Evolutionary conservation across 2,329 filamentous ascomycete species (phyloP), one percentile per base, ranked within the genome.

Genomic region (Sodiomyces alkalinus): DNA sequence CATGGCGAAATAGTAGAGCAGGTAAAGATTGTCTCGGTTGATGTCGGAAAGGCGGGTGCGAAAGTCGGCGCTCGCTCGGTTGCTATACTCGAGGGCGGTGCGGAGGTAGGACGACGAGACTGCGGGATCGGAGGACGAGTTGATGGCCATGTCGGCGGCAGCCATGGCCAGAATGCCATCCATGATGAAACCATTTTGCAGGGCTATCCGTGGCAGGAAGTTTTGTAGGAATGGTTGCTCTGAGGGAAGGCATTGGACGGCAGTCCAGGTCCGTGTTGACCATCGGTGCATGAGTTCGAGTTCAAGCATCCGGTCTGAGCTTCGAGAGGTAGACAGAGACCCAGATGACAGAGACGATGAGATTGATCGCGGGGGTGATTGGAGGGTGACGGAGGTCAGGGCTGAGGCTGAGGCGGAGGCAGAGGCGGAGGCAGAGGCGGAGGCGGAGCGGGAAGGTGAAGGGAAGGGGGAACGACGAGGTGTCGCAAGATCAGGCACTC

Each of bases 241-340:
- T 10, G 51, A 44, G 0, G 52, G 49, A 5, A 62, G 49, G 22
- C 52, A 55, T 14, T 39, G 46, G 19, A 56, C 39, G 20, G 43
- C 46, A 9, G 47, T 47, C 37, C 53, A 65, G 0, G 60, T 64
- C 10, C 49, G 50, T 0, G 55, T 62, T 3, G 59, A 54, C 51
- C 58, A 68, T 17, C 56, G 56, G 36, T 66, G 60, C 56, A 67
- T 63, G 23, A 68, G 40, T 33, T 65, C 61, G 7, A 68, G 47
- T 31, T 64, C 61, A 9, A 22, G 27, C 7, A 24, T n/a, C 12
- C 22, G 32, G 13, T 30, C 19, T n/a, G n/a, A n/a, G 7, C 19
- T 20, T 20, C 19, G 19, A 20, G 19, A 7, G 11, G 21, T n/a
- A 22, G 21, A 10, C 13, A 20, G 19, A 20, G 19, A 12, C 21